Base-by-base conservation (phyloP, 768 basidiomycete species). In the Phanerochaete carnosa region DNA sequence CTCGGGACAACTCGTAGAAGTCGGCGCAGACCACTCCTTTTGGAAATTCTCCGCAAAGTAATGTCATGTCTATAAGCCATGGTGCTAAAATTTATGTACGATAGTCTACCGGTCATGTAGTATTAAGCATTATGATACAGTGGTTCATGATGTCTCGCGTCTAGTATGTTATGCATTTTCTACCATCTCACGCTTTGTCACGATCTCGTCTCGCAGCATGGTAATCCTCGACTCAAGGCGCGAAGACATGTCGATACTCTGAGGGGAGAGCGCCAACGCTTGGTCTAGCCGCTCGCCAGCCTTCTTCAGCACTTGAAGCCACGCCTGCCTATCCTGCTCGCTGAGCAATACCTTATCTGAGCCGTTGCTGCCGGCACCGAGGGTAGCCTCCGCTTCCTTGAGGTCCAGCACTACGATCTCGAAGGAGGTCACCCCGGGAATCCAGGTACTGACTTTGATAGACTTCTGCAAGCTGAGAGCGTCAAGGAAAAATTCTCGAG, bases 371-470 rank as follows among this genome's bases (percentile, higher is more conserved):
- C 58, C 64, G 32, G 47, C 53, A 37, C 58, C 64, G n/a, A 55
- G 55, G 49, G 47, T 69, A 0, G 69, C 71, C 53, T 82, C 80
- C 6, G 76, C 75, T 62, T 87, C 83, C 71, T 83, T 84, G 67
- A 92, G 73, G 60, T 88, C 86, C n/a, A 88, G 66, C 35, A 90
- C 87, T 0, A 88, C 86, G 13, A 86, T 72, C 71, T 92, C 90
- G 59, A 90, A 90, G 68, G 80, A 75, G 15, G 88, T 80, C 2
- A 90, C 78, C 2, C 87, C 84, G 0, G 76, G 78, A 4, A 90
- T 81, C 90, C 90, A 92, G 0, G 82, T 85, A 63, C 80, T 86
- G 32, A 80, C 76, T n/a, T 77, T 74, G 35, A 82, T 70, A 28
- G 70, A 56, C 13, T 69, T 60, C 29, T 81, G 77, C 12, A 77